Conservation (phyloP, 176 grass and related monocot species). For the Elymus sibiricus region DNA sequence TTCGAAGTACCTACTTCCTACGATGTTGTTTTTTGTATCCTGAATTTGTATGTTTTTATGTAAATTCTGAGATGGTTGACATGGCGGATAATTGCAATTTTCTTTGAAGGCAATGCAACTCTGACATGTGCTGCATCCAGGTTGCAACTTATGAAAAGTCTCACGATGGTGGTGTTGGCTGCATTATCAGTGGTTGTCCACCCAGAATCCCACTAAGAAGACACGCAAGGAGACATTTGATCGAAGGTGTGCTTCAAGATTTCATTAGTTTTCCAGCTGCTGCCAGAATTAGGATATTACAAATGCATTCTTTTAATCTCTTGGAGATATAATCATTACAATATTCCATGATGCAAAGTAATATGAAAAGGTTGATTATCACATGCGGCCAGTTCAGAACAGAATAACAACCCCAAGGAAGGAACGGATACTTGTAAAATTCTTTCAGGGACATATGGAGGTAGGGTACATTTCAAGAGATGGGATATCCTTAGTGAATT, state of each 20-base stretch:
- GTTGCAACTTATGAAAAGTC: conserved; percentile 83
- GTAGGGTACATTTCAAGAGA: conserved; percentile 21
- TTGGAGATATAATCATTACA: conserved; percentile 19
- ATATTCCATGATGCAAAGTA: background rate
- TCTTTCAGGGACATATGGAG: conserved; percentile 75
- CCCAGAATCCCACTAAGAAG: conserved; percentile 82
- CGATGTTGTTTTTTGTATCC: background rate
- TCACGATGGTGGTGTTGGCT: conserved; percentile 85
- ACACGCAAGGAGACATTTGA: conserved; percentile 86
- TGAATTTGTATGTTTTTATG: background rate
- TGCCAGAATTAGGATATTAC: background rate
- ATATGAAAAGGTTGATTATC: conserved; percentile 22
- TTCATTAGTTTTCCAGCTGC: background rate
- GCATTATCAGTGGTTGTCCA: conserved; percentile 79
- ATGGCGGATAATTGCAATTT: background rate
- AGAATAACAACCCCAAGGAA: conserved; percentile 96
- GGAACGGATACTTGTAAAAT: conserved; percentile 96
- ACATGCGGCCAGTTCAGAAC: conserved; percentile 81
- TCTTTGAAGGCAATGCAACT: background rate
- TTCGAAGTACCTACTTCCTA: background rate
- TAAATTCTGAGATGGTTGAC: background rate
- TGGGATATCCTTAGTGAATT: background rate
- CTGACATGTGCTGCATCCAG: conserved; percentile 51
- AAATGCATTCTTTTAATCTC: background rate
- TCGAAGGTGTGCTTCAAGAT: conserved; percentile 48